Base-by-base conservation (phyloP, 1,139 yeast genomes). In the Candida anutae region DNA sequence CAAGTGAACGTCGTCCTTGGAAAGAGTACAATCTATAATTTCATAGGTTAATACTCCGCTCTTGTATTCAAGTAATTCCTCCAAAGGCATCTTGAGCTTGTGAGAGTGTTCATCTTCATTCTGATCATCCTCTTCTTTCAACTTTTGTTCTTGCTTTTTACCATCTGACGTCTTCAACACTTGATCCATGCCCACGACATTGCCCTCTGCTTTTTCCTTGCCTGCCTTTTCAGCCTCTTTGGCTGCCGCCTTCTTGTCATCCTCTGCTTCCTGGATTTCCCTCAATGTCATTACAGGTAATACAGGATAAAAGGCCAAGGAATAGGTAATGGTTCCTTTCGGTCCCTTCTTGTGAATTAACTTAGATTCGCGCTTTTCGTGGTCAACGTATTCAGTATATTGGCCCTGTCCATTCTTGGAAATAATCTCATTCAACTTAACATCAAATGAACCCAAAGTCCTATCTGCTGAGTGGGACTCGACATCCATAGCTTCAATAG, bases 401-500 rank as follows among this genome's bases (percentile, higher is more conserved):
- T 73, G 67, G 11, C 83, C 85, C 32, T 67, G 63, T 33, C 77
- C 81, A 39, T 82, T 71, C 48, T 73, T 77, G 38, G 71, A 69
- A 46, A 90, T 76, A 43, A 84, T 60, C 18, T 78, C 83, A 33
- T 67, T 62, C 36, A 84, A 60, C 42, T 74, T 72, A 15, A 90
- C 62, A 43, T 78, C 80, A 54, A 81, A 79, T 10, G 79, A 69
- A 30, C 99, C 98, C 33, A 90, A 69, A 6, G 94, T 73, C 49
- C 96, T 75, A 53, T 93, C 98, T 23, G 76, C 74, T 14, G 80
- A 74, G 32, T 62, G 69, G 34, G 69, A 67, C 55, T 88, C 94
- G 25, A 80, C 82, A 56, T 88, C 97, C 95, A 90, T 83, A 8
- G 77, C 94, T 53, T 90, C 97, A 30, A 93, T 52, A 3, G 87